Evolutionary conservation across 2,329 filamentous ascomycete genomes (phyloP).

Genomic region (Elsinoe necatrix): DNA sequence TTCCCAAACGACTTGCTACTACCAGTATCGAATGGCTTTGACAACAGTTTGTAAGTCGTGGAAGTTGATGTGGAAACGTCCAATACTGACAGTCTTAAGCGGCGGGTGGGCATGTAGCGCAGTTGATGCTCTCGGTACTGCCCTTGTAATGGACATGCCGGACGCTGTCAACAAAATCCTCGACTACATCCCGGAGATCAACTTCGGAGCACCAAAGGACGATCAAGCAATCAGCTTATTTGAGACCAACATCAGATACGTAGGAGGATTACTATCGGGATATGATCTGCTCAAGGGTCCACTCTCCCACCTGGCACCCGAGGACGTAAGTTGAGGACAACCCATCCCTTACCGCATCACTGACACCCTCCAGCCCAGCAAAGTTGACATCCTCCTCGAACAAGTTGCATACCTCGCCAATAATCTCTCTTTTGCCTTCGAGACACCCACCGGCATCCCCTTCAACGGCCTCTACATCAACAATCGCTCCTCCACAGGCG

Average conservation of each 20-base stretch:
- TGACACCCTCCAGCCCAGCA: conserved; percentile 25
- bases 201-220: conserved; percentile 52
- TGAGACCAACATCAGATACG: conserved; percentile 82
- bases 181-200: conserved; percentile 58
- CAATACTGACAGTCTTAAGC: conserved; percentile 35
- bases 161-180: conserved; percentile 63
- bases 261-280: conserved; percentile 69
- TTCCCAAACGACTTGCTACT: conserved; percentile 69
- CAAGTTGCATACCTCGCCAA: conserved; percentile 65
- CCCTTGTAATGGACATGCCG: conserved; percentile 63
- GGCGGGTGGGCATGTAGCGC: conserved; percentile 81
- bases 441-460: conserved; percentile 67
- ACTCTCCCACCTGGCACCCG: conserved; percentile 42
- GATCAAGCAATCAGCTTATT: conserved; percentile 61
- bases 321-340: conserved; percentile 27
- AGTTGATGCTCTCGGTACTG: conserved; percentile 71
- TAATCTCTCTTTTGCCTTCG: conserved; percentile 66
- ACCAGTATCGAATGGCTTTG: conserved; percentile 56
- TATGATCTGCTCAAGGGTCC: conserved; percentile 67
- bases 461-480: conserved; percentile 58
- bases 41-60: conserved; percentile 41
- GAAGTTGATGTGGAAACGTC: background rate
- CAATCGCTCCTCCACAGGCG: conserved; percentile 39
- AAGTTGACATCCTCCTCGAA: conserved; percentile 52
- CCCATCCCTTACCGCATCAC: background rate